Percentiles rank a stretch among this genome's conserved stretches.
Conservation (phyloP, 2,329 filamentous ascomycete genomes). For the Pseudocercospora macadamiae region DNA sequence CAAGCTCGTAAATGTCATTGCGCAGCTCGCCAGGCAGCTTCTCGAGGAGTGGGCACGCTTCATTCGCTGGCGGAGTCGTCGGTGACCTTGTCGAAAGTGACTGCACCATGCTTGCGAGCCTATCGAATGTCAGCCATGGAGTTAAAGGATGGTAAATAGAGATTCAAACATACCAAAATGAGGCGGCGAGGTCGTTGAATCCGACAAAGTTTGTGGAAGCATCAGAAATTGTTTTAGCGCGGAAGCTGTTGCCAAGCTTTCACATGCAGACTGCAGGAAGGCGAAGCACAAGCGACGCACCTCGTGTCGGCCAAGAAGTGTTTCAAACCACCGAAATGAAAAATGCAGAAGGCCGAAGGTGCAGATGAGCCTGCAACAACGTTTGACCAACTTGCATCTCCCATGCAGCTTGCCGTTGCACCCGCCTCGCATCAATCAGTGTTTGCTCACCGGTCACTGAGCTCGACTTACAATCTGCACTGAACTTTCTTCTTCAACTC, state of each 20-base stretch:
- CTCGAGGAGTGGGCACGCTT: not conserved
- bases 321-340: not conserved
- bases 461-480: no score
- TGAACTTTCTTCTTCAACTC: no score
- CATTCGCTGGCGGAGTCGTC: not conserved
- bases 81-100: not conserved
- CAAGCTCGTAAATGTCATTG: slow-evolving; percentile 10
- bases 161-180: not conserved
- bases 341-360: no score
- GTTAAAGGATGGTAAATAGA: no score
- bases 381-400: no score
- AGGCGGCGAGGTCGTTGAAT: not conserved
- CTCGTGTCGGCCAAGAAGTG: not conserved
- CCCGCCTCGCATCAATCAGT: no score
- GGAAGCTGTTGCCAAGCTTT: slow-evolving; percentile 1
- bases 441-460: no score
- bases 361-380: no score
- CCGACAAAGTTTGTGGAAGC: not conserved
- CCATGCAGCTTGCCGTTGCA: no score
- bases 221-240: not conserved
- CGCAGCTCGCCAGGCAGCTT: slow-evolving; percentile 6
- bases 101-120: not conserved
- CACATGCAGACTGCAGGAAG: no score
- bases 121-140: not conserved
- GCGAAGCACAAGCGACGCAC: no score